phyloP scores from a whole-genome alignment of 306 rosid species.

The Acmispon strigosus region DNA sequence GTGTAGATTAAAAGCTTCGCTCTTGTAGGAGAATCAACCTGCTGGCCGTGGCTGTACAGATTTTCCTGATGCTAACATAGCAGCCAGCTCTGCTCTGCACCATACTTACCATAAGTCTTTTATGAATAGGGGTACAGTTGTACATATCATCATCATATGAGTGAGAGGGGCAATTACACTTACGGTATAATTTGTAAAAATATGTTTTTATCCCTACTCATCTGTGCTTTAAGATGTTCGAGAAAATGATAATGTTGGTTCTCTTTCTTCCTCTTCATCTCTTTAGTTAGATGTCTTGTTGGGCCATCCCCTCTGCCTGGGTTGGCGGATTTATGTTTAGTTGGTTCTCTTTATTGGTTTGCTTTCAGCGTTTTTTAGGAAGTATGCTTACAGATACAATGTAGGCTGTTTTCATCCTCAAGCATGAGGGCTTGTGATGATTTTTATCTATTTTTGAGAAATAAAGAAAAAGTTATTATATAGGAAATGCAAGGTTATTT shows the following conservation, averaged over 20 bases:
- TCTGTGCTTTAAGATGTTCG: conserved; percentile 12
- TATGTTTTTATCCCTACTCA: neutral
- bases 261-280: neutral
- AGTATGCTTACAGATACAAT: too few relatives aligned
- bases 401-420: too few relatives aligned
- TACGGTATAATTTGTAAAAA: conserved; percentile 4
- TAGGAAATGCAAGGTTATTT: too few relatives aligned
- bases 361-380: too few relatives aligned
- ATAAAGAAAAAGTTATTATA: too few relatives aligned
- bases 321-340: too few relatives aligned
- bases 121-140: conserved; percentile 21
- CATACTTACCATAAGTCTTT: neutral
- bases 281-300: too few relatives aligned
- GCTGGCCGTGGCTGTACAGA: conserved; percentile 33
- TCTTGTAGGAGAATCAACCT: conserved; percentile 18
- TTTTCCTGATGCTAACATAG: conserved; percentile 7
- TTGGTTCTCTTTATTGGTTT: too few relatives aligned
- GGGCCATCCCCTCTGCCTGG: too few relatives aligned
- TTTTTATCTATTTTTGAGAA: too few relatives aligned
- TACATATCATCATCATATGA: conserved; percentile 20
- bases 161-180: conserved; percentile 12
- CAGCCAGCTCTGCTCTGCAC: conserved; percentile 15
- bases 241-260: conserved; percentile 11
- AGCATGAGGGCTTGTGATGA: too few relatives aligned
- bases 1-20: conserved; percentile 1